phyloP scores from a whole-genome alignment of 306 rosid genomes.

The Vachellia collinsii region DNA sequence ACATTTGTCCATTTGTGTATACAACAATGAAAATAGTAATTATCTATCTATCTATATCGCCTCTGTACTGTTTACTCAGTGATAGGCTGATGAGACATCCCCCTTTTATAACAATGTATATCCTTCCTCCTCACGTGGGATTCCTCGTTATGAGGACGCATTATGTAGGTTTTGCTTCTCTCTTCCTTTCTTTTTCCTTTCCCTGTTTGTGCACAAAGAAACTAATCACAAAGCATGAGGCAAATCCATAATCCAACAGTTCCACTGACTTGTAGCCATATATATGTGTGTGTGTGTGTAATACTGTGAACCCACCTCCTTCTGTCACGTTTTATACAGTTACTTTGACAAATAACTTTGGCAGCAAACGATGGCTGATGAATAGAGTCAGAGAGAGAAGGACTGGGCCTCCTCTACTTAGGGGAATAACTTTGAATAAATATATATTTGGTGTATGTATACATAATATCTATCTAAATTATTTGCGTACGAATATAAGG shows the following conservation, averaged over 20 bases:
- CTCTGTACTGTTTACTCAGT: conserved; percentile 41
- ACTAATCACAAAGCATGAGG: background rate
- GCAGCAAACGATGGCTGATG: background rate
- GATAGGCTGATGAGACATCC: conserved; percentile 43
- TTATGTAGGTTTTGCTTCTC: background rate
- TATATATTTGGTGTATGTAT: too few species aligned
- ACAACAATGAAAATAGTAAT: background rate
- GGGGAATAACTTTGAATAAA: background rate
- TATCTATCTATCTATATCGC: background rate
- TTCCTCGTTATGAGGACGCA: conserved; percentile 9
- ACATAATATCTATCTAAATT: too few species aligned
- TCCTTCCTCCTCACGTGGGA: conserved; percentile 42
- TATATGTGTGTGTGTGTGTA: too few species aligned
- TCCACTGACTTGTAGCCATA: too few species aligned
- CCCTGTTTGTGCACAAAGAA: background rate
- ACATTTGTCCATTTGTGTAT: conserved; percentile 44
- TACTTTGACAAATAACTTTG: background rate
- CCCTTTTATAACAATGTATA: conserved; percentile 33
- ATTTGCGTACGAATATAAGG: background rate
- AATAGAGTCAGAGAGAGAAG: too few species aligned
- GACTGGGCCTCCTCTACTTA: background rate
- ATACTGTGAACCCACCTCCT: background rate
- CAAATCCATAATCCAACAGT: background rate
- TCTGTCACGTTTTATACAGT: background rate
- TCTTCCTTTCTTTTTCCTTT: conserved; percentile 5